Evolutionary conservation across 208 protist genomes (phyloP).

Genomic region (Porcisia deanei): DNA sequence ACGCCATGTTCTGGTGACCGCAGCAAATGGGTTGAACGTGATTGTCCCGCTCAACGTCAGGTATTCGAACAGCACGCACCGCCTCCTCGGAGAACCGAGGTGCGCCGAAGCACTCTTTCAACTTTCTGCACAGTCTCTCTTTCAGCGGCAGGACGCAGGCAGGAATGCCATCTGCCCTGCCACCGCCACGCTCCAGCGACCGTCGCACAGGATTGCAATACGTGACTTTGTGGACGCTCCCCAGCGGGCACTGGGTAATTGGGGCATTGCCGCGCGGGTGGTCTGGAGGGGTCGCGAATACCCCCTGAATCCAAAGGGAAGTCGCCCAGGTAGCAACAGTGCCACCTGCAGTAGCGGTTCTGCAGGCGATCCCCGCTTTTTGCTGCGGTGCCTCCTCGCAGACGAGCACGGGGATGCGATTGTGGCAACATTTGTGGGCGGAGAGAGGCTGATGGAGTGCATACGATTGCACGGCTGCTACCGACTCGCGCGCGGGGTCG

Average conservation of each 20-base stretch:
- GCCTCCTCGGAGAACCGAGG: constrained; percentile 60
- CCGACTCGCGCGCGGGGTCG: constrained; percentile 27
- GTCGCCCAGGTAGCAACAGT: constrained; percentile 1
- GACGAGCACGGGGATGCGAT: constrained; percentile 61
- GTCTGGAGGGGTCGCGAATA: constrained; percentile 54
- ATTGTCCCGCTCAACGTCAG: constrained; percentile 47
- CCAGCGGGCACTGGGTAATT: constrained; percentile 41
- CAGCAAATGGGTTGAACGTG: constrained; percentile 72
- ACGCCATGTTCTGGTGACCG: constrained; percentile 49
- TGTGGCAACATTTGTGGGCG: constrained; percentile 29
- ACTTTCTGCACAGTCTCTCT: constrained; percentile 48
- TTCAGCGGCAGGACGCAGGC: constrained; percentile 11
- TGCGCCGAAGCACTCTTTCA: constrained; percentile 36
- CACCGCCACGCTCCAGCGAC: not conserved
- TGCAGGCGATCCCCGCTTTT: constrained; percentile 15
- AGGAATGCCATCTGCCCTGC: not conserved
- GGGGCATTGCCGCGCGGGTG: constrained; percentile 51
- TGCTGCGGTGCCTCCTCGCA: constrained; percentile 52
- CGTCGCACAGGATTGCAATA: constrained; percentile 30
- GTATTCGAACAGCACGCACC: constrained; percentile 43
- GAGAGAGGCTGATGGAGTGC: constrained; percentile 18
- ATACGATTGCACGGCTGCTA: constrained; percentile 36
- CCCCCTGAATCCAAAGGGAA: constrained; percentile 2
- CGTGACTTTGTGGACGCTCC: constrained; percentile 39
- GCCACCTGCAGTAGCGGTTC: not conserved